Evolutionary conservation across 305 asterid species (phyloP), one percentile per base, ranked within the genome.

Genomic region (Fraxinus baroniana): DNA sequence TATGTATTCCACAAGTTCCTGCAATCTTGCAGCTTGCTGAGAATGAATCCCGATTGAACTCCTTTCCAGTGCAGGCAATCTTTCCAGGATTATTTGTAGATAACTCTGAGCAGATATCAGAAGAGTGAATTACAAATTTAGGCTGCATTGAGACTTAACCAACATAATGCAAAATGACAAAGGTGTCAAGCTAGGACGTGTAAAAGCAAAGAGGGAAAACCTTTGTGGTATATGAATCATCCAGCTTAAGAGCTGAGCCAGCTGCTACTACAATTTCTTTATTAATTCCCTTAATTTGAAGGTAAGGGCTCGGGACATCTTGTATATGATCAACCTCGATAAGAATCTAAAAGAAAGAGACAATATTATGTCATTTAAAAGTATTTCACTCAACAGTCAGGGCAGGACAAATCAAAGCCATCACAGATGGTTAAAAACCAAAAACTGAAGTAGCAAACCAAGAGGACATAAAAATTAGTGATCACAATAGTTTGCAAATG

Each of bases 141-240:
- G 74, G 60, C 78, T 18, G 66, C 46, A 22, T 28, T 28, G 26
- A 26, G 18, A 28, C 72, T 4, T 28, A 64, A 44, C 28, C 13
- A 32, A 24, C 10, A 33, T 5, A 37, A 36, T 83, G 57, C 66
- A 62, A 76, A 74, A 36, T 36, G 70, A 75, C 35, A 36, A 5
- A 18, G 17, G 79, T 22, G 76, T n/a, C 66, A 66, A 28, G 24
- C 4, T 62, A 36, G 18, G 18, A 52, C 68, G 28, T 28, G 79
- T 36, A 68, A 33, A 75, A 82, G 74, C 55, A 79, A 68, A 26
- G 41, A 13, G 20, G 36, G 79, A 57, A 70, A 84, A 96, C 99
- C 98, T 96, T 94, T 20, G 99, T 96, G 84, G 99, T 96, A 84
- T 96, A 96, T 82, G 97, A 94, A 82, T 93, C 99, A 82, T 93